Evolutionary conservation across 73 alveolate genomes (phyloP), one percentile per base, ranked within the genome.

Genomic region (Paramecium sonneborni): DNA sequence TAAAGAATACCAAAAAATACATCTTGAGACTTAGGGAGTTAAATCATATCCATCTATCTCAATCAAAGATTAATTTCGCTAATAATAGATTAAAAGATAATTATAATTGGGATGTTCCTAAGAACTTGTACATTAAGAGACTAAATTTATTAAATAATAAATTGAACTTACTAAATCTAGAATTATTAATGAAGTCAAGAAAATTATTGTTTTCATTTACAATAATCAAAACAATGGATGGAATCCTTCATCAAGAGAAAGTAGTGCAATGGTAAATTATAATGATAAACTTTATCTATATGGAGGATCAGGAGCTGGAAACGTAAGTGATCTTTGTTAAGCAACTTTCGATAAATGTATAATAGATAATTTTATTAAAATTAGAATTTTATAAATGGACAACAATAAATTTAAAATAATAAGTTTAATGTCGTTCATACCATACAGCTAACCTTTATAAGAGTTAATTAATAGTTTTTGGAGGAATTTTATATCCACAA

Each of bases 261-360:
- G 87, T 15, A 37, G 67, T n/a, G 58, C 87, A 0, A 21, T 74
- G 57, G 87, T 74, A 74, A 39, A 34, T 39, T 74, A 74, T 74
- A 39, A 74, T 39, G 58, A 39, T 18, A 35, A 37, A 39, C 87
- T 74, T 0, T 74, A 37, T 74, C 57, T 74, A 3, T 74, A 74
- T 74, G 87, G 87, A 34, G 87, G 87, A 74, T 74, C 55, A 74
- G 87, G 87, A 21, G 58, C 56, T 34, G 87, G 56, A 15, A 5
- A 21, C n/a, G 20, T 37, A 0, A 39, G 37, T 37, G 87, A 74
- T 37, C 44, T 34, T 6, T 21, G 34, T n/a, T 74, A 37, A 21
- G 87, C 87, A 74, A 74, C 57, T 12, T 28, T 39, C 1, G 87
- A 74, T 74, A 74, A 74, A 34, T 74, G 84, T 62, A 62, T 2